These are phyloP conservation scores for Stachybotrys elegans DNA, from an alignment of 2,329 filamentous ascomycete species.

Conservation along the genomic window DNA sequence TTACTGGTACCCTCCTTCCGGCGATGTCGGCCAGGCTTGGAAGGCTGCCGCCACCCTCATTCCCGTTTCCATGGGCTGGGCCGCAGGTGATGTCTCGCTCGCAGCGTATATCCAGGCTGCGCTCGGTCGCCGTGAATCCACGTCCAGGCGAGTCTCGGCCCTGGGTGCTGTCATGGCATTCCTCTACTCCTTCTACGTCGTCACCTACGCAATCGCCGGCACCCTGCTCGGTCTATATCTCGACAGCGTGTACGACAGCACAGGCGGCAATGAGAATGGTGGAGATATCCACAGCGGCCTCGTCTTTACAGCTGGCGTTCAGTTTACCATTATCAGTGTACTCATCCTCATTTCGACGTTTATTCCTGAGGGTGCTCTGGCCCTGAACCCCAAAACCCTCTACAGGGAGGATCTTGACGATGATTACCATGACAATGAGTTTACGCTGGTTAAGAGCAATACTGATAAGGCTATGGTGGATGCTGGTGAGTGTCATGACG, in stretches of 20 bases:
- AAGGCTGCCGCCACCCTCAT: slow-evolving; percentile 25
- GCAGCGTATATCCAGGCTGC: slow-evolving; percentile 46
- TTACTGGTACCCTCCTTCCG: slow-evolving; percentile 35
- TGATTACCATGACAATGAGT: not conserved
- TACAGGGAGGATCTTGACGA: not conserved
- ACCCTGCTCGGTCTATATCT: slow-evolving; percentile 38
- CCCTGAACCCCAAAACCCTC: slow-evolving; percentile 34
- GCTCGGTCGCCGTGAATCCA: slow-evolving; percentile 37
- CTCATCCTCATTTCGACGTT: slow-evolving; percentile 39
- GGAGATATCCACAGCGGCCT: slow-evolving; percentile 37
- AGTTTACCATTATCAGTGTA: slow-evolving; percentile 37
- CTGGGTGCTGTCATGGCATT: slow-evolving; percentile 47
- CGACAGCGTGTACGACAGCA: not conserved
- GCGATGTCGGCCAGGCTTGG: slow-evolving; percentile 36
- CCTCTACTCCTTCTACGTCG: slow-evolving; percentile 44
- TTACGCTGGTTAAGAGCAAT: no score
- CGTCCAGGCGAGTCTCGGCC: slow-evolving; percentile 39
- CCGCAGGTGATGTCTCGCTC: slow-evolving; percentile 44
- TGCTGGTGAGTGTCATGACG: no score
- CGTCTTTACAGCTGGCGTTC: slow-evolving; percentile 38
- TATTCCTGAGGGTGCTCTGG: slow-evolving; percentile 36
- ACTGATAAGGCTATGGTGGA: no score
- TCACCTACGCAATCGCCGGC: slow-evolving; percentile 38
- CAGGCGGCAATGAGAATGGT: slow-evolving; percentile 8
- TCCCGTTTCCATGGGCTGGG: slow-evolving; percentile 44